These are phyloP conservation scores for Amanita pseudoporphyria DNA, from an alignment of 768 basidiomycete genomes.

Conservation along the genomic window DNA sequence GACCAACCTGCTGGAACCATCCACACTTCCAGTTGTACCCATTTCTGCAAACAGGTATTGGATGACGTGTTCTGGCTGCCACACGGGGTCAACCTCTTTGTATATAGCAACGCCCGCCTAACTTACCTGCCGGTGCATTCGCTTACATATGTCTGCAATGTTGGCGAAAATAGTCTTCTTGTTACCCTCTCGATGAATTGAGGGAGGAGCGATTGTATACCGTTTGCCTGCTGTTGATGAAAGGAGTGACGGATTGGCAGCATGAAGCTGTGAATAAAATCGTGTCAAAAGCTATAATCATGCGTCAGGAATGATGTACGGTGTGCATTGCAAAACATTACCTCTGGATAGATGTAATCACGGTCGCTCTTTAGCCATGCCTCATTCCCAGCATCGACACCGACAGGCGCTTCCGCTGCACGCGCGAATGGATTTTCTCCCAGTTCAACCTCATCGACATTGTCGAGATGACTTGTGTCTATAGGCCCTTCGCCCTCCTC, in stretches of 20 bases:
- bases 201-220: conserved; percentile 95
- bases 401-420: conserved; percentile 41
- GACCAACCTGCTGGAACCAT: conserved; percentile 83
- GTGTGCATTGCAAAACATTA: conserved; percentile 20
- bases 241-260: conserved; percentile 87
- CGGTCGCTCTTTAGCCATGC: conserved; percentile 90
- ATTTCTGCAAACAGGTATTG: conserved; percentile 96
- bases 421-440: conserved; percentile 84
- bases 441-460: conserved; percentile 73
- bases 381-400: conserved; percentile 68
- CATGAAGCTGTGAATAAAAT: conserved; percentile 86
- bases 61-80: conserved; percentile 92
- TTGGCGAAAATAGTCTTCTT: conserved; percentile 98
- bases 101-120: neutral
- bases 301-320: conserved; percentile 7
- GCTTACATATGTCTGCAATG: conserved; percentile 93
- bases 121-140: conserved; percentile 79
- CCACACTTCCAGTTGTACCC: conserved; percentile 95
- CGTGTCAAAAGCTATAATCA: conserved; percentile 71
- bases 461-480: conserved; percentile 54
- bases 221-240: conserved; percentile 78
- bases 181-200: conserved; percentile 90
- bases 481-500: conserved; percentile 37
- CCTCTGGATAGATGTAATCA: conserved; percentile 95
- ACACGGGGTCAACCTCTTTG: neutral